Base-by-base conservation (phyloP, 2,329 filamentous ascomycete genomes). In the Aspergillus versicolor region DNA sequence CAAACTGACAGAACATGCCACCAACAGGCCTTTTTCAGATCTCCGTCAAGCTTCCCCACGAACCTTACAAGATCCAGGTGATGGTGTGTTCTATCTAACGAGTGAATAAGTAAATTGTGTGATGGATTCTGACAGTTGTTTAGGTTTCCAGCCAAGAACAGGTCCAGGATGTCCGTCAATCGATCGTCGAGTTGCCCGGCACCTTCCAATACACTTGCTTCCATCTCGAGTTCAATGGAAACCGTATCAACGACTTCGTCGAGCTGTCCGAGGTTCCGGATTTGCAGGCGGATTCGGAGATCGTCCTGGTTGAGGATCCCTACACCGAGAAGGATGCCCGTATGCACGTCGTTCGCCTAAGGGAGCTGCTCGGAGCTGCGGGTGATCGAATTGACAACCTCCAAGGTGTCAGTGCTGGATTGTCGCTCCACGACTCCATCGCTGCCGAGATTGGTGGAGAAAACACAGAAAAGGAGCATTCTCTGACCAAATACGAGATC, bases 121-220 rank as follows among this genome's bases (percentile, higher is more conserved):
- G 19, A 45, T 22, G 13, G 22, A 17, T 30, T 44, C 57, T 62
- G 61, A 63, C 53, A 59, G 32, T 45, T 37, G 40, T 48, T 47
- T 67, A 94, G 90, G 90, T 96, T 56, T 93, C 91, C 42, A 88
- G 88, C 64, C 90, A 96, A 81, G 95, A 99, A 78, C 93, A 97
- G 75, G 88, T 97, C 60, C 94, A 97, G 77, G 94, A 99, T 81
- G 88, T 99, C 67, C 90, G 94, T 65, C 94, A 97, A 77, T 93
- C 92, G 61, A 90, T 99, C 73, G 92, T 97, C 77, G 94, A 99
- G 77, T 84, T 92, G 49, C 94, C 94, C 5, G 84, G 88, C 59
- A 95, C 93, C 51, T 94, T 97, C 79, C 92, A 96, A 76, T 97
- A 97, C 80, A 96, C 94, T 52, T 99, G 94, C 82, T 99, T 99